These are phyloP conservation scores for Xanthoconium purpureum DNA, from an alignment of 768 basidiomycete genomes.

Conservation along the genomic window DNA sequence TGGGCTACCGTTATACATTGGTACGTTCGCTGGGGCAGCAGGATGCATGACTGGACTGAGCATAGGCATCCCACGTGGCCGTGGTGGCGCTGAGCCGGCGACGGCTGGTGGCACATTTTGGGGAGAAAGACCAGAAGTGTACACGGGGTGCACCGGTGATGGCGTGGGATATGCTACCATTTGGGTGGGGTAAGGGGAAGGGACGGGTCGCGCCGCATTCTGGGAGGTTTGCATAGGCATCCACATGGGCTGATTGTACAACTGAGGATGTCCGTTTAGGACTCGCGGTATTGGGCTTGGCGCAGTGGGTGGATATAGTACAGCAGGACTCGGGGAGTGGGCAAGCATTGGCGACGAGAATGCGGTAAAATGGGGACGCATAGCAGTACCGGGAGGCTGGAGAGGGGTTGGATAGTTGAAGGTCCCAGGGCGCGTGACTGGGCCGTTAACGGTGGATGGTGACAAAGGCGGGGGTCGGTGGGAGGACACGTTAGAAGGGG, in stretches of 20 bases:
- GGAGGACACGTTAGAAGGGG: slow-evolving; percentile 47
- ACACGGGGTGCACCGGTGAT: slow-evolving; percentile 45
- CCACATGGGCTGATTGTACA: slow-evolving; percentile 68
- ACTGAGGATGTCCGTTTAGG: slow-evolving; percentile 59
- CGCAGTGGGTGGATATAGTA: slow-evolving; percentile 62
- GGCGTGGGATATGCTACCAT: slow-evolving; percentile 65
- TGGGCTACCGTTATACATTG: slow-evolving; percentile 68
- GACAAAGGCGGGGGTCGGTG: slow-evolving; percentile 50
- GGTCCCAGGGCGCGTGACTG: slow-evolving; percentile 25
- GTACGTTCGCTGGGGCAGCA: slow-evolving; percentile 40
- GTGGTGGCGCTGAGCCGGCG: slow-evolving; percentile 31
- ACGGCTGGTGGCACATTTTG: slow-evolving; percentile 35
- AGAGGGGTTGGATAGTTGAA: slow-evolving; percentile 38
- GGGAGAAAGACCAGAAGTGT: slow-evolving; percentile 39
- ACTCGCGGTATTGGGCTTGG: slow-evolving; percentile 67
- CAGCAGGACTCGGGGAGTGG: slow-evolving; percentile 64
- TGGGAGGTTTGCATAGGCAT: slow-evolving; percentile 50
- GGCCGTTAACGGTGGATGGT: slow-evolving; percentile 41
- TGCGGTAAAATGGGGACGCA: slow-evolving; percentile 55
- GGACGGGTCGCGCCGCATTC: slow-evolving; percentile 51
- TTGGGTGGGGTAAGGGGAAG: slow-evolving; percentile 62
- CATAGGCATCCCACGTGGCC: slow-evolving; percentile 54
- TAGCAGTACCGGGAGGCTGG: slow-evolving; percentile 41
- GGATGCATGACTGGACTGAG: slow-evolving; percentile 74
- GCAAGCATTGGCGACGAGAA: slow-evolving; percentile 72